These are phyloP conservation scores for Sphenostylis stenocarpa DNA, from an alignment of 306 rosid genomes.

Conservation along the genomic window DNA sequence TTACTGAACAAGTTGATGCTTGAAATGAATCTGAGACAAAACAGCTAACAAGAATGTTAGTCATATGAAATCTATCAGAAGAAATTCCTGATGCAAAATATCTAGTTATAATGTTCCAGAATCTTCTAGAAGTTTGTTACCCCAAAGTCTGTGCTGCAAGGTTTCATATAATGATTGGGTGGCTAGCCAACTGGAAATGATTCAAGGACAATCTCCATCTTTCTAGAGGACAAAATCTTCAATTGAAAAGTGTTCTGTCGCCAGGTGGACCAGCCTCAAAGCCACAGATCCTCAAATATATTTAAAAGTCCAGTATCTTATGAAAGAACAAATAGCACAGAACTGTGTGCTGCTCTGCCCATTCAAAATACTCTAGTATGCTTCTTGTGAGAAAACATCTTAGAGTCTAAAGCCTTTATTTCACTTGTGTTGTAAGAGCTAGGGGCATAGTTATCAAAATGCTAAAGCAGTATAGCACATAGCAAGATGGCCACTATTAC, in stretches of 20 bases:
- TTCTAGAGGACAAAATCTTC: neutral
- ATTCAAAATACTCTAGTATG: no score
- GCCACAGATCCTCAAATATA: no score
- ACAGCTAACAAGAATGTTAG: neutral
- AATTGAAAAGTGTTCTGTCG: neutral
- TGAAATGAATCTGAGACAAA: neutral
- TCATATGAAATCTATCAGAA: neutral
- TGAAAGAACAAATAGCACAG: no score
- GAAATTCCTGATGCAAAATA: neutral
- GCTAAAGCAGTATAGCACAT: neutral
- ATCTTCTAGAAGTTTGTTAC: neutral
- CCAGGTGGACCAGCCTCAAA: neutral
- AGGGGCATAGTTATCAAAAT: no score
- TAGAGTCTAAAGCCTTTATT: no score
- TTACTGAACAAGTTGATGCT: neutral
- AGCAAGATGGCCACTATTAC: neutral
- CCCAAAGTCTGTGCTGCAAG: neutral
- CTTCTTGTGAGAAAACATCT: no score
- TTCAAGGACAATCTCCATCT: neutral
- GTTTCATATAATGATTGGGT: neutral
- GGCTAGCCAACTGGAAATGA: neutral
- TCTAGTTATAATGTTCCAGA: neutral
- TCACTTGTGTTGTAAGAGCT: no score
- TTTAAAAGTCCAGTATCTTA: no score
- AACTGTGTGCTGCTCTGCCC: no score